phyloP scores from a whole-genome alignment of 78 protist genomes.

The Dictyostelium brefeldianum region DNA sequence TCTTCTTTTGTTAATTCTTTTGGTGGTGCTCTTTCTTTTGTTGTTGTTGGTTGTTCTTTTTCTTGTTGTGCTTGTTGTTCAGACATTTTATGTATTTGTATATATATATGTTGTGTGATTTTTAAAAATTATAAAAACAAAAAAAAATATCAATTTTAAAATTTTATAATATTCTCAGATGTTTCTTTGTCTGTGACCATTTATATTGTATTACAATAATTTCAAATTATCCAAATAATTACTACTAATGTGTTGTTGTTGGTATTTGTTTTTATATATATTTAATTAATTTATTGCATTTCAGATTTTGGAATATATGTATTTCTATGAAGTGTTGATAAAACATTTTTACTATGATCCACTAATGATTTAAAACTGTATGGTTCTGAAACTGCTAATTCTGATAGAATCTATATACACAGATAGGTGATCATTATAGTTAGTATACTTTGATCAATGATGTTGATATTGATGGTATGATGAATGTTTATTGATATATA shows the following conservation, averaged over 20 bases:
- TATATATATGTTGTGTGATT: too few species aligned
- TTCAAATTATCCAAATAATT: too few species aligned
- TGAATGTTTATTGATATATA: neutral
- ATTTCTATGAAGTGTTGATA: neutral
- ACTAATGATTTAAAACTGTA: conserved; percentile 79
- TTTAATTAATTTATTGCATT: too few species aligned
- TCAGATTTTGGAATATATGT: conserved; percentile 6
- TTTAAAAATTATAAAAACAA: too few species aligned
- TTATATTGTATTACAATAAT: too few species aligned
- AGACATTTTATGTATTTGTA: neutral
- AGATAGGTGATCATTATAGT: neutral
- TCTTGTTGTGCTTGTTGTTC: neutral
- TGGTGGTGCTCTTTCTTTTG: neutral
- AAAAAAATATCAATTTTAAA: too few species aligned
- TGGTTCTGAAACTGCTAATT: conserved; percentile 81
- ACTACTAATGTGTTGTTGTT: too few species aligned
- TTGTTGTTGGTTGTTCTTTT: neutral
- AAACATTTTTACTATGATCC: conserved; percentile 17
- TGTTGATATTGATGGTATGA: neutral
- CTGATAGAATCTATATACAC: conserved; percentile 65
- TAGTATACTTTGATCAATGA: neutral
- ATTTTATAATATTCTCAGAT: too few species aligned
- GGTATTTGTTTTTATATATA: too few species aligned
- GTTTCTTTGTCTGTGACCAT: too few species aligned
- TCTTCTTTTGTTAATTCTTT: neutral